These are phyloP conservation scores for Ogataea minuta DNA, from an alignment of 805 yeast genomes.

Conservation along the genomic window DNA sequence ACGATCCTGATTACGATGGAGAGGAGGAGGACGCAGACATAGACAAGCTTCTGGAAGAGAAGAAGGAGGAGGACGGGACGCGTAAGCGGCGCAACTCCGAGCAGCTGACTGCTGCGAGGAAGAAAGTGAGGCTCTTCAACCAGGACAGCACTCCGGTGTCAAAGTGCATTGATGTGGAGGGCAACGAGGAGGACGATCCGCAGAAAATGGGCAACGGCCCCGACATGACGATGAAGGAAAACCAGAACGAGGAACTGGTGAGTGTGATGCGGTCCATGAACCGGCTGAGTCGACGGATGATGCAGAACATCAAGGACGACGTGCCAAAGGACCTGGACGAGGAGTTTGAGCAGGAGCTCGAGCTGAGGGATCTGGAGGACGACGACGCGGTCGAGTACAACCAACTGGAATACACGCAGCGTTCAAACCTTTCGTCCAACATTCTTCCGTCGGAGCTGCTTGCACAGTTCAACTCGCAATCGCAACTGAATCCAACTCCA, in stretches of 20 bases:
- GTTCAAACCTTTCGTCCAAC: slow-evolving; percentile 28
- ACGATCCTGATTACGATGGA: slow-evolving; percentile 56
- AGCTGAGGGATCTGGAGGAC: slow-evolving; percentile 51
- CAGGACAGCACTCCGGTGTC: slow-evolving; percentile 49
- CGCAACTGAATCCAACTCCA: slow-evolving; percentile 28
- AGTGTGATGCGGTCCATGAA: slow-evolving; percentile 86
- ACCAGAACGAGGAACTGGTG: slow-evolving; percentile 63
- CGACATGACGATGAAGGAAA: slow-evolving; percentile 81
- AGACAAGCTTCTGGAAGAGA: slow-evolving; percentile 27
- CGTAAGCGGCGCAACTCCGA: slow-evolving; percentile 32
- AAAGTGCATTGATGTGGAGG: slow-evolving; percentile 73
- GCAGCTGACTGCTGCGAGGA: slow-evolving; percentile 27
- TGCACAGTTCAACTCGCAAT: slow-evolving; percentile 20
- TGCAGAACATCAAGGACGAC: slow-evolving; percentile 49
- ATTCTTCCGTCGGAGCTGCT: slow-evolving; percentile 26
- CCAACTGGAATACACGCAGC: slow-evolving; percentile 38
- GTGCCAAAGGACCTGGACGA: slow-evolving; percentile 34
- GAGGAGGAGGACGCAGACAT: slow-evolving; percentile 38
- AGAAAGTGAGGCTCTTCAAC: slow-evolving; percentile 36
- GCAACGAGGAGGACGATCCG: slow-evolving; percentile 79
- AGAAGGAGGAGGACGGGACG: slow-evolving; percentile 39
- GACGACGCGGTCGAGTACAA: slow-evolving; percentile 49
- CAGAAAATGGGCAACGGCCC: slow-evolving; percentile 76
- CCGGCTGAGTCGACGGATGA: slow-evolving; percentile 78
- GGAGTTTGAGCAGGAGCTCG: slow-evolving; percentile 44